Conservation (phyloP, 192 early-diverging fungal species). For the Backusella sp. region DNA sequence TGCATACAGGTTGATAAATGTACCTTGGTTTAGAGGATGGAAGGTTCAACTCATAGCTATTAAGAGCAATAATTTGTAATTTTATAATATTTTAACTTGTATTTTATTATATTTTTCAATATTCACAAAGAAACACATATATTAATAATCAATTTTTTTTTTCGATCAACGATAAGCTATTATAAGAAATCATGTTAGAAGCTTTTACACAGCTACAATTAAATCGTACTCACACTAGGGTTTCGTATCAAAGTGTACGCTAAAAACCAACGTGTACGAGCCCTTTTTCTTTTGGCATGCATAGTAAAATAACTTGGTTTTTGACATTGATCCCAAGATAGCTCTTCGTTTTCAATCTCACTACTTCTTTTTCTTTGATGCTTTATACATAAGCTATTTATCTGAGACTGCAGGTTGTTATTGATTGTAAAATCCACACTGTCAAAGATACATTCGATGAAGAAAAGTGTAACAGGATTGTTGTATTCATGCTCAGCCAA, state of each 20-base stretch:
- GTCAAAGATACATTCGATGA: conserved; percentile 22
- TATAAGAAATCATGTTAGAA: not conserved
- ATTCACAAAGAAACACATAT: not conserved
- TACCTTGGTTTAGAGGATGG: conserved; percentile 29
- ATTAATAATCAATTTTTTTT: not conserved
- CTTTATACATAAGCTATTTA: not conserved
- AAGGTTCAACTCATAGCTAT: conserved; percentile 23
- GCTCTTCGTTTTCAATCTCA: not conserved
- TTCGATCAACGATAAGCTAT: not conserved
- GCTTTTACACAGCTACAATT: not conserved
- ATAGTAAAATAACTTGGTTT: not conserved
- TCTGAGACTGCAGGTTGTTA: not conserved
- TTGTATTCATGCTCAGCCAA: conserved; percentile 36
- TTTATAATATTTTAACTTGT: not conserved
- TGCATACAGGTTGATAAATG: not conserved
- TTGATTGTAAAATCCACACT: not conserved
- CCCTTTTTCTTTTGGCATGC: not conserved
- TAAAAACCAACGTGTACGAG: conserved; percentile 35
- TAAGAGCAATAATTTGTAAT: not conserved
- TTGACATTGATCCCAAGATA: not conserved
- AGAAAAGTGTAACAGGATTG: conserved; percentile 33
- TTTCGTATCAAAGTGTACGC: conserved; percentile 35
- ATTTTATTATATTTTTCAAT: not conserved
- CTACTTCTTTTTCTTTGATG: conserved; percentile 12
- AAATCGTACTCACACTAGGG: conserved; percentile 15